A percentile compares a stretch with the other conserved stretches of the same genome.
These are phyloP conservation scores for Prinsepia uniflora DNA, from an alignment of 306 rosid species.

Conservation along the genomic window DNA sequence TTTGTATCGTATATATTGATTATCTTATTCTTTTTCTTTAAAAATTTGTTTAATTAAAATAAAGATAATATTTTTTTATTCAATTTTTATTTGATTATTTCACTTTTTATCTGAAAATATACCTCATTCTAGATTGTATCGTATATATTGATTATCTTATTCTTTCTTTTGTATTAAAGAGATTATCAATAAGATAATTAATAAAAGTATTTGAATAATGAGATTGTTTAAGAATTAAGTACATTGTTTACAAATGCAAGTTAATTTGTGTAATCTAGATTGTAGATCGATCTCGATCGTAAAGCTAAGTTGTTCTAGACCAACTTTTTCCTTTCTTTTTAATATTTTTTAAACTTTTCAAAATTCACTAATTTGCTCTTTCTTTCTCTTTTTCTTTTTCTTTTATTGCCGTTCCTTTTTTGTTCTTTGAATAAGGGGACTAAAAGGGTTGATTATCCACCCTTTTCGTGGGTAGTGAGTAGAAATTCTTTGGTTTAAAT, in stretches of 20 bases:
- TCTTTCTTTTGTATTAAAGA: too few relatives aligned
- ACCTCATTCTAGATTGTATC: too few relatives aligned
- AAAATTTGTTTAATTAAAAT: too few relatives aligned
- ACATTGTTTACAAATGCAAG: not conserved
- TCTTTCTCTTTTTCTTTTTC: slow-evolving; percentile 20
- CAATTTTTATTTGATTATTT: too few relatives aligned
- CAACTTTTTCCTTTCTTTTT: slow-evolving; percentile 27
- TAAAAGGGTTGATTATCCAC: slow-evolving; percentile 41
- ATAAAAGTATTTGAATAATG: too few relatives aligned
- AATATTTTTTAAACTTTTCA: slow-evolving; percentile 15
- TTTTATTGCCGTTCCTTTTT: slow-evolving; percentile 16
- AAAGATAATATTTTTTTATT: too few relatives aligned
- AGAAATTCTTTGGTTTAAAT: slow-evolving; percentile 16
- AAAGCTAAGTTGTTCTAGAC: slow-evolving; percentile 20
- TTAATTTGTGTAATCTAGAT: slow-evolving; percentile 7
- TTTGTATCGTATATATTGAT: too few relatives aligned
- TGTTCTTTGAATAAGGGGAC: slow-evolving; percentile 27
- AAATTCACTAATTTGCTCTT: slow-evolving; percentile 23
- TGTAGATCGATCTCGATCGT: slow-evolving; percentile 7
- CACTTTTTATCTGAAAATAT: too few relatives aligned
- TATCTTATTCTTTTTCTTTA: too few relatives aligned
- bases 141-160: too few relatives aligned
- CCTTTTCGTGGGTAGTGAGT: slow-evolving; percentile 26
- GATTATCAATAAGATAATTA: too few relatives aligned
- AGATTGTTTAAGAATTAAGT: too few relatives aligned